Base-by-base conservation (phyloP, 495 filamentous ascomycete species). In the Neurospora sp. region DNA sequence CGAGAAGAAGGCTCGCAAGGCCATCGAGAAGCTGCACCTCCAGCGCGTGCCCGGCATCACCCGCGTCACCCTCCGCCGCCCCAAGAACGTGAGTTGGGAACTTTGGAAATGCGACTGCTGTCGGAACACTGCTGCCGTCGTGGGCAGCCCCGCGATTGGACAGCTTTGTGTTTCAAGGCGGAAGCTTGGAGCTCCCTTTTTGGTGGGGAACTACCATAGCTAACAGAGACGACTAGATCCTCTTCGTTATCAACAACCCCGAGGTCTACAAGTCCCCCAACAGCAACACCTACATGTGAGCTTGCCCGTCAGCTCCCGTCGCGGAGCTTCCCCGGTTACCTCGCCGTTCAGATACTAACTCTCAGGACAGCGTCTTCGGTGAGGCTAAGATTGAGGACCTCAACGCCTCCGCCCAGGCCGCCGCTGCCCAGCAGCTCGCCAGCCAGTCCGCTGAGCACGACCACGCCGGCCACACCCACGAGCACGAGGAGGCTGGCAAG, bases 1-100 rank as follows among this genome's bases (percentile, higher is more conserved):
- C 86, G 96, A 99, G 91, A 99, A 99, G 92, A 99, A 98, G 89
- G 96, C 96, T 72, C 90, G 96, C 82, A 98, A 98, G 88, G 93
- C 93, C 80, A 97, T 99, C 83, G 92, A 92, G 79, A 99, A 99
- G 90, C 89, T 98, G 79, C 95, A 97, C 79, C 86, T 99, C 81
- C 96, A 94, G 87, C 94, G 94, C 78, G 92, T 99, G 76, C 91
- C 92, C 75, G 96, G 96, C 80, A 99, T 99, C 82, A 99, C 96
- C 77, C 90, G 96, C 82, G 96, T 99, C 77, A 99, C 96, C 69
- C 89, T 99, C 78, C 91, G 96, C 85, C 88, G 96, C 82, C 96
- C 96, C 77, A 99, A 99, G 90, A 97, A 97, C 85, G 95, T 97
- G 87, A 87, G 92, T 90, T 20, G 42, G 41, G 31, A 66, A 66